Evolutionary conservation across 1,139 yeast species (phyloP), one percentile per base, ranked within the genome.

Genomic region (Sugiyamaella castrensis): DNA sequence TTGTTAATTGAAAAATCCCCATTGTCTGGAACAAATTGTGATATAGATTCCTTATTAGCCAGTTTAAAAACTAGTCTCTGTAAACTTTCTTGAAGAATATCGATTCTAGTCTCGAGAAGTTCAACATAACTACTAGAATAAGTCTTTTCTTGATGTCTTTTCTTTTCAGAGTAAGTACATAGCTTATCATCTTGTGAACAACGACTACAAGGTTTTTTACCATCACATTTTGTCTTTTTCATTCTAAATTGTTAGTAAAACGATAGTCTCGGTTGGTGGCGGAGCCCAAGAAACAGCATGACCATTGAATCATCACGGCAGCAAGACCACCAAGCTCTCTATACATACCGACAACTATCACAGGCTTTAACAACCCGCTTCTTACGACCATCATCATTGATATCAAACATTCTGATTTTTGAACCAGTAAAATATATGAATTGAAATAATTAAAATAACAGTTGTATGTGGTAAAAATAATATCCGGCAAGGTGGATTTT

Each of bases 311-410:
- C 12, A 13, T 13, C 12, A 3, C 12, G 5, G 34, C 15, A 11
- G 39, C n/a, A 8, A 24, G 39, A 15, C n/a, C 11, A 16, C 11
- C 15, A 5, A 16, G 1, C 33, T 16, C 32, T 12, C 34, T 38
- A 34, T 16, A 51, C 56, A 40, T 52, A 57, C 59, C 91, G 73
- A 66, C 94, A 85, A 46, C 85, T 80, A 63, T 85, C 92, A 60
- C 94, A 85, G 5, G 94, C 94, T 62, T 84, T 84, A 36, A 87
- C 87, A 6, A 85, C 92, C 53, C 94, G 68, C 67, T 81, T 82
- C 72, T 83, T 84, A 19, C 49, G 36, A 29, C 43, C 45, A 12
- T 46, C 49, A 12, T 46, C 49, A 19, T 43, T 36, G 19, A 42
- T 19, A 31, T 43, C 47, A 31, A 43, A 43, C 47, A 43, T 43